A percentile compares a stretch with the other conserved stretches of the same genome.
Conservation (phyloP, 179 eudicot species). For the Silene vulgaris region DNA sequence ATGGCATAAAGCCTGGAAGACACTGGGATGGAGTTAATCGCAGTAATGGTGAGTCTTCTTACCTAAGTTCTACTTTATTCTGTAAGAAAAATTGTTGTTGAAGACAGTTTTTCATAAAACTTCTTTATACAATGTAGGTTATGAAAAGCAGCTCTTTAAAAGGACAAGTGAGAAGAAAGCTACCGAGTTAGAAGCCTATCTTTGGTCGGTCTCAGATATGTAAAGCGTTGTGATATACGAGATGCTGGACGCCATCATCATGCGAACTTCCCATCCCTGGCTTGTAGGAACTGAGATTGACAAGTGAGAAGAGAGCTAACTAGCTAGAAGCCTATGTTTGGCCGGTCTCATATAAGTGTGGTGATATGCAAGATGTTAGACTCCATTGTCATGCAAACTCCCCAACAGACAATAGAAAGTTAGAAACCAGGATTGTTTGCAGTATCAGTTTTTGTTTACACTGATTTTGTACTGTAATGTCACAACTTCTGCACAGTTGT, state of each 20-base stretch:
- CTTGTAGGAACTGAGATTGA: constrained; percentile 1
- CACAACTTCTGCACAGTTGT: background rate
- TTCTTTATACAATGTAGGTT: constrained; percentile 37
- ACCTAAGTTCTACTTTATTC: background rate
- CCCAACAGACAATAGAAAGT: background rate
- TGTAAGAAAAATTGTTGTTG: background rate
- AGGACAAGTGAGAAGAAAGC: constrained; percentile 72
- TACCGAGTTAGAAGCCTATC: constrained; percentile 80
- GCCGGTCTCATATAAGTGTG: constrained; percentile 65
- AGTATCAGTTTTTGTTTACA: background rate
- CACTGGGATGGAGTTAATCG: constrained; percentile 99
- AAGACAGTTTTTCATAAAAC: background rate
- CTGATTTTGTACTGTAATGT: background rate
- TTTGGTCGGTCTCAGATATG: constrained; percentile 97
- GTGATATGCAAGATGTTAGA: background rate
- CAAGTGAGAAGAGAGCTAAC: constrained; percentile 70
- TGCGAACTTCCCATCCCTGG: background rate
- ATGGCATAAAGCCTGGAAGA: constrained; percentile 88
- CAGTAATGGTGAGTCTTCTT: constrained; percentile 62
- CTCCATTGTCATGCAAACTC: background rate
- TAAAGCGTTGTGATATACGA: constrained; percentile 22
- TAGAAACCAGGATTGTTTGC: background rate
- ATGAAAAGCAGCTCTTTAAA: constrained; percentile 64
- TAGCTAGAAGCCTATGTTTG: constrained; percentile 86
- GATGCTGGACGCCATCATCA: background rate